Percentiles rank a stretch among this genome's conserved stretches.
phyloP scores from a whole-genome alignment of 2,329 filamentous ascomycete species.

The Beauveria sp. region DNA sequence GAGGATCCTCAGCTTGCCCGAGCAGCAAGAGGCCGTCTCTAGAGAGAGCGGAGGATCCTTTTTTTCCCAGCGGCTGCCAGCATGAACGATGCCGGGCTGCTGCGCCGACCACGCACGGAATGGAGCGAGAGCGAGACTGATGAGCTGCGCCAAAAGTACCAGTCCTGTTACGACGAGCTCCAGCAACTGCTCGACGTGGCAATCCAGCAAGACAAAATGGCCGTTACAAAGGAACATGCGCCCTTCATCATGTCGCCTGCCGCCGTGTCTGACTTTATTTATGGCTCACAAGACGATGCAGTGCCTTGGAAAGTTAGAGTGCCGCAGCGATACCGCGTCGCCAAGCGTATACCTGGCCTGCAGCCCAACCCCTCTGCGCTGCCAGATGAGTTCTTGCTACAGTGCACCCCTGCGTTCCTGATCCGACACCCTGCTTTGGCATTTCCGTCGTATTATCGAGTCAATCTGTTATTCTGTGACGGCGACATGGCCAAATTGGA shows the following conservation, averaged over 20 bases:
- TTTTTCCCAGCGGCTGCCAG: not conserved
- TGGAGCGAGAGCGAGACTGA: not conserved
- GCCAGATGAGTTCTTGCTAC: constrained; percentile 26
- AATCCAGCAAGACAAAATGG: not conserved
- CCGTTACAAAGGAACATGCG: not conserved
- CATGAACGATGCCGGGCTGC: not conserved
- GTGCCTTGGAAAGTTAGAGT: not conserved
- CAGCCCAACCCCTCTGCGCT: constrained; percentile 24
- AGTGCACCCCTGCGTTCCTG: constrained; percentile 26
- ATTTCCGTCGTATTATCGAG: constrained; percentile 24
- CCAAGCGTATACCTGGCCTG: not conserved
- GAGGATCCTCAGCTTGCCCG: not conserved
- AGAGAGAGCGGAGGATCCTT: not conserved
- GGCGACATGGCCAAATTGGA: not conserved
- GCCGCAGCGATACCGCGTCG: not conserved
- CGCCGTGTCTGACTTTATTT: not conserved
- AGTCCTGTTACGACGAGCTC: not conserved
- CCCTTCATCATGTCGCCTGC: not conserved
- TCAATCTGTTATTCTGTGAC: not conserved
- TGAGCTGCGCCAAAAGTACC: not conserved
- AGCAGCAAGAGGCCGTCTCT: not conserved
- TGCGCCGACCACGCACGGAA: not conserved
- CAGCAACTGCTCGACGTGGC: not conserved
- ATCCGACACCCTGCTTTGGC: constrained; percentile 31
- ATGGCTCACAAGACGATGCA: not conserved